phyloP scores from a whole-genome alignment of 139 green algal species.

The Chlorella sorokiniana region DNA sequence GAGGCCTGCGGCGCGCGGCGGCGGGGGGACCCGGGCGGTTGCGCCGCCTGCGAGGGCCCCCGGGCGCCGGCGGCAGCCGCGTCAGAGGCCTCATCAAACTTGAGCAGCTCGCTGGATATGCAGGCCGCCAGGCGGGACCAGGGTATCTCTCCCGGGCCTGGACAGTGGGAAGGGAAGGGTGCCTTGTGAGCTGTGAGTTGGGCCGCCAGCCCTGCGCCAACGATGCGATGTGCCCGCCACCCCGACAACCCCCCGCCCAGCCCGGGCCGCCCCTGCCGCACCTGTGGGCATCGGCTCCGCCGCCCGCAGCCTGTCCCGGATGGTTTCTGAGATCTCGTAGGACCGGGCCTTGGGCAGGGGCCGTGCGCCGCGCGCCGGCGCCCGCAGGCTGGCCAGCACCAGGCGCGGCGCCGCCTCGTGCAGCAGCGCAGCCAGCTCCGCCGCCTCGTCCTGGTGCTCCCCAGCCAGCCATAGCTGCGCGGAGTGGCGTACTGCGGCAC shows the following conservation, averaged over 20 bases:
- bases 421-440: slow-evolving; percentile 72
- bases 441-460: slow-evolving; percentile 51
- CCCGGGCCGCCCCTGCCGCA: neutral
- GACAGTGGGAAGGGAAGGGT: too few species aligned
- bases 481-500: neutral
- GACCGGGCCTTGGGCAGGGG: slow-evolving; percentile 9
- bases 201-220: too few species aligned
- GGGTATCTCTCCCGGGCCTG: slow-evolving; percentile 55
- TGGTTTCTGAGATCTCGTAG: slow-evolving; percentile 26
- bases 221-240: too few species aligned
- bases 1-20: neutral
- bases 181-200: too few species aligned
- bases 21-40: neutral
- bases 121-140: slow-evolving; percentile 55
- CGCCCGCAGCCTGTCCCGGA: slow-evolving; percentile 31
- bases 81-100: slow-evolving; percentile 43
- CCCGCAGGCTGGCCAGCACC: slow-evolving; percentile 24
- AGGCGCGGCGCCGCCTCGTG: slow-evolving; percentile 62
- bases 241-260: neutral
- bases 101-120: slow-evolving; percentile 59
- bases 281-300: slow-evolving; percentile 49
- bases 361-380: neutral
- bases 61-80: neutral
- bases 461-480: slow-evolving; percentile 16
- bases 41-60: neutral